Conservation (phyloP, 176 grass and related monocot genomes). For the Phoenix dactylifera region DNA sequence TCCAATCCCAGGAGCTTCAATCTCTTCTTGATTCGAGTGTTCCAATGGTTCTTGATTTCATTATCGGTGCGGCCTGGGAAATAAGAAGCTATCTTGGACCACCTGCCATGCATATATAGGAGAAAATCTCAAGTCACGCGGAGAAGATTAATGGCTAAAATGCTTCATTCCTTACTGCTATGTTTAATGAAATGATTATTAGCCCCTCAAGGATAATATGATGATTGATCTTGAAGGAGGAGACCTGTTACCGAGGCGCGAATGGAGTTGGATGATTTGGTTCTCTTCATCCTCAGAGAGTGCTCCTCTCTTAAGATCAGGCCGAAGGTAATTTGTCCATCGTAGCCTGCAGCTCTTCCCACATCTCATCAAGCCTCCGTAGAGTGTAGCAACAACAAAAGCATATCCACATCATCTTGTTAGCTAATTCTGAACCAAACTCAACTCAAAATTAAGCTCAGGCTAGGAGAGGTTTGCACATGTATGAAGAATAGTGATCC, state of each 20-base stretch:
- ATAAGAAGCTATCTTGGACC: slow-evolving; percentile 29
- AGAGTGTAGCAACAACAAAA: too few relatives aligned
- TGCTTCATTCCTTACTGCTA: too few relatives aligned
- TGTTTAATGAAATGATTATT: too few relatives aligned
- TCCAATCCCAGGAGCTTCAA: slow-evolving; percentile 22
- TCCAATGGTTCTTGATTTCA: slow-evolving; percentile 38
- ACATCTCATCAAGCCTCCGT: slow-evolving; percentile 5
- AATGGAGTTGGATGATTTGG: slow-evolving; percentile 12
- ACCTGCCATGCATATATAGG: slow-evolving; percentile 3
- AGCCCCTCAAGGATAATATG: too few relatives aligned
- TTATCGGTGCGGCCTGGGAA: slow-evolving; percentile 32
- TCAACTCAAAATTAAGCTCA: too few relatives aligned
- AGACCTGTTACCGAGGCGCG: slow-evolving; percentile 2
- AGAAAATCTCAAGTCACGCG: too few relatives aligned
- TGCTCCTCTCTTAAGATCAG: slow-evolving; percentile 3
- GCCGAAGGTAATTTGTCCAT: slow-evolving; percentile 11
- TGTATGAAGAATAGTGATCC: too few relatives aligned
- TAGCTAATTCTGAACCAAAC: too few relatives aligned
- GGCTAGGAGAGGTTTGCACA: too few relatives aligned
- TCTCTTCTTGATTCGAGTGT: slow-evolving; percentile 31
- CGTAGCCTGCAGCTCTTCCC: slow-evolving; percentile 13
- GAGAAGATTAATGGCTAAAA: too few relatives aligned
- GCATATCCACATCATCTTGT: too few relatives aligned
- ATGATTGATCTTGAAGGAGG: too few relatives aligned
- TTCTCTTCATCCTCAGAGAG: slow-evolving; percentile 9